These are phyloP conservation scores for Trichoderma atroviride DNA, from an alignment of 2,329 filamentous ascomycete genomes.

Conservation along the genomic window DNA sequence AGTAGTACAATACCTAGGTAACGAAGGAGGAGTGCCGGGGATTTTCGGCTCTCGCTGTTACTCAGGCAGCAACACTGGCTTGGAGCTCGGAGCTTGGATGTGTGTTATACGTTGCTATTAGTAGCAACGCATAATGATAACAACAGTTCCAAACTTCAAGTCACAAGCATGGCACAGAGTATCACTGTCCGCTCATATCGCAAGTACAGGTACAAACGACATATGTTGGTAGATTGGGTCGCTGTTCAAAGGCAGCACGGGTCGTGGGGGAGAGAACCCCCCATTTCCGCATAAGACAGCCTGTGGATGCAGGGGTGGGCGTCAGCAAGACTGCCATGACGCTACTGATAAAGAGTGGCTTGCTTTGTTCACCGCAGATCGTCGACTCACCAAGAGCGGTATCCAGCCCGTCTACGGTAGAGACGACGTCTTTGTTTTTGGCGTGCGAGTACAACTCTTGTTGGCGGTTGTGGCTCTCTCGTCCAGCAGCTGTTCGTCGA, in stretches of 20 bases:
- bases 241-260: background rate
- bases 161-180: background rate
- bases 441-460: constrained; percentile 3
- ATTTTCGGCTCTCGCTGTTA: constrained; percentile 19
- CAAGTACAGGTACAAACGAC: no score
- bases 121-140: background rate
- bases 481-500: constrained; percentile 19
- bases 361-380: constrained; percentile 24
- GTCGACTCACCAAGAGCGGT: constrained; percentile 1
- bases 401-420: background rate
- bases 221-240: background rate
- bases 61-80: constrained; percentile 22
- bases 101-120: background rate
- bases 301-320: background rate
- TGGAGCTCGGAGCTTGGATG: constrained; percentile 1
- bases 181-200: background rate
- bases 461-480: background rate
- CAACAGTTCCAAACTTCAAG: background rate
- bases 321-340: constrained; percentile 2
- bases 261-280: constrained; percentile 7
- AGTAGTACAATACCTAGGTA: background rate
- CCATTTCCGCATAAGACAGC: background rate
- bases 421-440: background rate
- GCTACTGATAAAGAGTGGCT: constrained; percentile 3
- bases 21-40: constrained; percentile 11